Base-by-base conservation (phyloP, 805 yeast species). In the Candida argentea region DNA sequence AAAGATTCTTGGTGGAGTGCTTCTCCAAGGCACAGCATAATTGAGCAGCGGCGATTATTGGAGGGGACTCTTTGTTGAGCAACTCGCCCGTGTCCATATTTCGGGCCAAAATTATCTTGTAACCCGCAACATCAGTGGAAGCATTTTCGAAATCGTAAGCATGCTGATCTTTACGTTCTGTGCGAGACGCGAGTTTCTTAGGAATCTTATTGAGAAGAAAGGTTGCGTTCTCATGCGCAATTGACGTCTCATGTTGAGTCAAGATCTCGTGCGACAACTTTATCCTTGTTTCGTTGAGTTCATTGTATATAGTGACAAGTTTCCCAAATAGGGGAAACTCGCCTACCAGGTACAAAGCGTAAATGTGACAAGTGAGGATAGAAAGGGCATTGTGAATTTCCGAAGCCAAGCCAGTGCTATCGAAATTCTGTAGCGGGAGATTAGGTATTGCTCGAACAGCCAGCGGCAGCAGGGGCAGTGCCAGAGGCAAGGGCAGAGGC, bases 331-430 rank as follows among this genome's bases (percentile, higher is more conserved):
- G 60, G n/a, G 66, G 56, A 38, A 74, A 76, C 44, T 80, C 83
- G 24, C 82, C 80, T 38, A 72, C 68, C 0, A 87, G 72, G 52
- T 80, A 81, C 42, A 79, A 60, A 1, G 83, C 72, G 50, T 69
- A 80, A 27, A 79, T 68, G 39, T 79, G 82, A 6, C 79, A 65
- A 9, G 73, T 62, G 29, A 81, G 53, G 25, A 75, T 65, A 13
- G 68, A 62, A 36, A 79, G 50, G 2, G 78, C 67, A 9, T 76
- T 67, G 8, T 60, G 63, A 32, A 78, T 62, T 47, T 80, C 89
- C 24, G 66, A 71, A 5, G 65, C 43, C 30, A 76, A 46, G 24
- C 49, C 29, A 28, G 58, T 57, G n/a, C 63, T 43, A 29, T 63
- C 57, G 24, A 63, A 50, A 28, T 64, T 57, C 22, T 64, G 57